These are phyloP conservation scores for Dicorynia guianensis DNA, from an alignment of 306 rosid species.

Conservation along the genomic window DNA sequence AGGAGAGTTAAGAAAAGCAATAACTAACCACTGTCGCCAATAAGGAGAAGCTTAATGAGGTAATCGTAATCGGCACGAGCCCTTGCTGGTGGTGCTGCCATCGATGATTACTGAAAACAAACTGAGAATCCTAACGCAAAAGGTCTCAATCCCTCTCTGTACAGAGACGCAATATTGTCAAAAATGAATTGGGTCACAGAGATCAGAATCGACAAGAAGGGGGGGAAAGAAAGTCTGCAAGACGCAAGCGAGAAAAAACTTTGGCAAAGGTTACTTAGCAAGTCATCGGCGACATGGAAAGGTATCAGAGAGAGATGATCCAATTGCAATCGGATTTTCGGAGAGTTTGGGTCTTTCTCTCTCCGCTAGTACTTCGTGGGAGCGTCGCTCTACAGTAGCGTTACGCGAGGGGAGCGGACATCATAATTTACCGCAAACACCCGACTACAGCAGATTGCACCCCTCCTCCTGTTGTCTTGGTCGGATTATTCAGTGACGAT, in stretches of 20 bases:
- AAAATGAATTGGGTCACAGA: background rate
- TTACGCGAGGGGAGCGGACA: background rate
- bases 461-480: too few relatives aligned
- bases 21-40: constrained; percentile 85
- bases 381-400: background rate
- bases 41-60: constrained; percentile 89
- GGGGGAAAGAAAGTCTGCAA: background rate
- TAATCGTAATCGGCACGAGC: constrained; percentile 94
- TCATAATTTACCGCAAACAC: background rate
- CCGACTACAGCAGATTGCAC: background rate
- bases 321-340: constrained; percentile 36
- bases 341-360: constrained; percentile 28
- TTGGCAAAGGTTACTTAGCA: constrained; percentile 22
- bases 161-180: background rate
- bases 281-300: constrained; percentile 54
- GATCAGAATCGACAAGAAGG: constrained; percentile 42
- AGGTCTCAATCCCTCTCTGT: constrained; percentile 21
- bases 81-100: constrained; percentile 78
- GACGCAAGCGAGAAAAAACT: background rate
- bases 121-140: background rate
- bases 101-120: constrained; percentile 46
- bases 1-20: background rate
- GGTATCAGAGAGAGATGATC: constrained; percentile 42
- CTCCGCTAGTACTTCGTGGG: constrained; percentile 30
- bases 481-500: too few relatives aligned